Percentiles rank a stretch among this genome's conserved stretches.
Conservation (phyloP, 2,329 filamentous ascomycete species). For the Fusarium nematophilum region DNA sequence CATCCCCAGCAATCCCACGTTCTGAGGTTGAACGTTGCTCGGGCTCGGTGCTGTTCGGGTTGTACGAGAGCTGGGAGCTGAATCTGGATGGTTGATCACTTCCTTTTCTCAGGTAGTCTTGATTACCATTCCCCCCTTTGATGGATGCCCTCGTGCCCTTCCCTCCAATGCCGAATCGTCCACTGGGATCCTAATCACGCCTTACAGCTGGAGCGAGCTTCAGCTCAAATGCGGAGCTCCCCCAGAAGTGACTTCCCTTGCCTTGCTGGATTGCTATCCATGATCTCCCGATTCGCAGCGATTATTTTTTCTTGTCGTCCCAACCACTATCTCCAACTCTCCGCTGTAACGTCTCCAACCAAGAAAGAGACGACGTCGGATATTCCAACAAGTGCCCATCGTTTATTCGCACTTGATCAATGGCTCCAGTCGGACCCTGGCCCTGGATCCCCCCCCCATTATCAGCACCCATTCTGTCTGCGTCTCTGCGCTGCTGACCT, state of each 20-base stretch:
- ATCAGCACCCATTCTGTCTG: slow-evolving; percentile 7
- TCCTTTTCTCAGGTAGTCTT: slow-evolving; percentile 8
- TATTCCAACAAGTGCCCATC: slow-evolving; percentile 4
- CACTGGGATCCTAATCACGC: background rate
- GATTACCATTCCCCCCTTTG: slow-evolving; percentile 1
- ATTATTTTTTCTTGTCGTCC: background rate
- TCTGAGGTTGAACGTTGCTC: slow-evolving; percentile 2
- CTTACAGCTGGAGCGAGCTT: slow-evolving; percentile 9
- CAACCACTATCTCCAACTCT: background rate
- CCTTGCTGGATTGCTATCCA: background rate
- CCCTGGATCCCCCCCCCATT: slow-evolving; percentile 22
- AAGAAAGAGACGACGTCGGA: slow-evolving; percentile 2
- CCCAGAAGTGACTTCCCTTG: background rate
- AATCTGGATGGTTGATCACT: slow-evolving; percentile 28
- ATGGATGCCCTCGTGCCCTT: background rate
- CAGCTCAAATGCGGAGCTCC: slow-evolving; percentile 27
- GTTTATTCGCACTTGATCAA: slow-evolving; percentile 3
- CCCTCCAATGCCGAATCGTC: slow-evolving; percentile 8
- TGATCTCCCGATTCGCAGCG: too few species aligned
- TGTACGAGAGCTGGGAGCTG: background rate
- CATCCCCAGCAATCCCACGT: slow-evolving; percentile 24
- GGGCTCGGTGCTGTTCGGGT: slow-evolving; percentile 3
- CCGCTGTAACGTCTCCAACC: slow-evolving; percentile 1
- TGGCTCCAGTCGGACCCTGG: slow-evolving; percentile 27
- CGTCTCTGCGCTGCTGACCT: too few species aligned